Evolutionary conservation across 2,329 filamentous ascomycete genomes (phyloP).

Genomic region (Coniochaeta hoffmannii): DNA sequence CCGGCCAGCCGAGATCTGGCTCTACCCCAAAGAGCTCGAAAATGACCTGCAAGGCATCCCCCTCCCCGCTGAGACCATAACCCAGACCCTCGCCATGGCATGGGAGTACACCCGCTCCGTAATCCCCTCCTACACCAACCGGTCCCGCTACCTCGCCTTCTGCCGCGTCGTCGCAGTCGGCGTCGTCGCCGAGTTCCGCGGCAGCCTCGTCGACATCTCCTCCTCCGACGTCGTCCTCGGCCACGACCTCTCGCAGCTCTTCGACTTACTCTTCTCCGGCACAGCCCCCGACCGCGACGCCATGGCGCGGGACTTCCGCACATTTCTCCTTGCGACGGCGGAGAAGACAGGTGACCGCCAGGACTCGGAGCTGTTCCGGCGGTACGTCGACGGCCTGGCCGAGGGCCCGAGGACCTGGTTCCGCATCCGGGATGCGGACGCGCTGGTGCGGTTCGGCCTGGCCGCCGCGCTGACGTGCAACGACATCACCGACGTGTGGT

Average conservation of each 20-base stretch:
- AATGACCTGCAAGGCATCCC: constrained; percentile 6
- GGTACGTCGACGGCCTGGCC: constrained; percentile 20
- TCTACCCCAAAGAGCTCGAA: neutral
- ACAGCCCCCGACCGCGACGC: constrained; percentile 5
- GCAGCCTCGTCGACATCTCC: constrained; percentile 10
- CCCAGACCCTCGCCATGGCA: constrained; percentile 13
- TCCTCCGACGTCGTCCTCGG: constrained; percentile 8
- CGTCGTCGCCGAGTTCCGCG: constrained; percentile 15
- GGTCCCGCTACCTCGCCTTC: constrained; percentile 16
- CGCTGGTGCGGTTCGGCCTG: constrained; percentile 22
- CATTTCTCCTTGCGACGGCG: constrained; percentile 13
- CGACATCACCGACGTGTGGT: constrained; percentile 18
- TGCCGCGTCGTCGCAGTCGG: constrained; percentile 13
- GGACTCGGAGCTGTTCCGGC: constrained; percentile 17
- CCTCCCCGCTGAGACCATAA: neutral
- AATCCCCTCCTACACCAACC: constrained; percentile 18
- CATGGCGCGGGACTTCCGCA: constrained; percentile 15
- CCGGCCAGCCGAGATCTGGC: neutral
- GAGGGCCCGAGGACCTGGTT: constrained; percentile 20
- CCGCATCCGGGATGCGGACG: constrained; percentile 25
- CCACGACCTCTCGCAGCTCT: constrained; percentile 11
- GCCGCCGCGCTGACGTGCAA: constrained; percentile 23
- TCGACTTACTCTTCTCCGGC: constrained; percentile 11
- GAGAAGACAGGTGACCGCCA: constrained; percentile 11
- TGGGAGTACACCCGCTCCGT: constrained; percentile 18